These are phyloP conservation scores for Pterocarpus santalinus DNA, from an alignment of 306 rosid species.

Conservation along the genomic window DNA sequence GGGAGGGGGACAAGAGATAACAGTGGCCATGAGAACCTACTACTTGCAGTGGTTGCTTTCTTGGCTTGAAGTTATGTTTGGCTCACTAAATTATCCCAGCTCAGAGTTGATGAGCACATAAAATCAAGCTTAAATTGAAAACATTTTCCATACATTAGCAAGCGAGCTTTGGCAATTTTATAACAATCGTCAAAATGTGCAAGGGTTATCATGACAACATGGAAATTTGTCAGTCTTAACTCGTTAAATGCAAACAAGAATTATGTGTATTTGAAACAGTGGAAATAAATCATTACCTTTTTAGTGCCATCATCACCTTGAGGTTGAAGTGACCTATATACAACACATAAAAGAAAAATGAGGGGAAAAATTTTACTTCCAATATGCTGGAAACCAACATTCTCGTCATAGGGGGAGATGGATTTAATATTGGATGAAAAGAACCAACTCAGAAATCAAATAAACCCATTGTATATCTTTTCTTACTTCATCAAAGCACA, in stretches of 20 bases:
- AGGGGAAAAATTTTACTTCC: not conserved
- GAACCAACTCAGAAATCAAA: conserved; percentile 36
- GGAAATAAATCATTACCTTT: conserved; percentile 63
- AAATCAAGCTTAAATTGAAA: conserved; percentile 26
- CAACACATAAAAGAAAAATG: conserved; percentile 33
- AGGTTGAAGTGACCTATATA: conserved; percentile 63
- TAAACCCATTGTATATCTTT: conserved; percentile 11
- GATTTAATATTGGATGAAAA: conserved; percentile 15
- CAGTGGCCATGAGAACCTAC: not conserved
- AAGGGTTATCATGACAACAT: conserved; percentile 15
- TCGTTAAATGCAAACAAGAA: conserved; percentile 25
- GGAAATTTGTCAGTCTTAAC: not conserved
- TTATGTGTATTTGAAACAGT: conserved; percentile 29
- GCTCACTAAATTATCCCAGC: not conserved
- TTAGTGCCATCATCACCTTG: conserved; percentile 61
- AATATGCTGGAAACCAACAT: conserved; percentile 25
- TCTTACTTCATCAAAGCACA: conserved; percentile 38
- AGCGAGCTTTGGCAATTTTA: conserved; percentile 6
- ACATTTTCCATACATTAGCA: not conserved
- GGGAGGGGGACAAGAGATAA: conserved; percentile 3
- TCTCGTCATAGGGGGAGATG: not conserved
- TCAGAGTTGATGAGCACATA: not conserved
- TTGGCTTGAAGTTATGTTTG: conserved; percentile 9
- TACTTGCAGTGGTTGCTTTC: not conserved
- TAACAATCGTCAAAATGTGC: conserved; percentile 22